Percentiles rank a stretch among this genome's conserved stretches.
Evolutionary conservation across 2,329 filamentous ascomycete species (phyloP).

Genomic region (Helotiales sp.): DNA sequence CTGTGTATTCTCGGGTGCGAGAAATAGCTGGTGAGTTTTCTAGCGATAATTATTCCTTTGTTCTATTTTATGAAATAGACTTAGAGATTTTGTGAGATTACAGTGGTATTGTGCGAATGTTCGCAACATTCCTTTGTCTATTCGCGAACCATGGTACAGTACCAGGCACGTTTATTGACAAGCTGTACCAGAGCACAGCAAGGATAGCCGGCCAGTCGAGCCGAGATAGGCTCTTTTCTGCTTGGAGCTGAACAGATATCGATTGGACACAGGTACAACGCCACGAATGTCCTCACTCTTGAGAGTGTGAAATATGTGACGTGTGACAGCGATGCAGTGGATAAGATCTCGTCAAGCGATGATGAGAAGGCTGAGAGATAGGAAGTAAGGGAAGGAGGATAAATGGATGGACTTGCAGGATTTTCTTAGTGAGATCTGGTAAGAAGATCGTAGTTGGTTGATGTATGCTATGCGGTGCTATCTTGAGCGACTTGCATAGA

Average conservation of each 20-base stretch:
- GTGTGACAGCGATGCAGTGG: background rate
- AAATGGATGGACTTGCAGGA: background rate
- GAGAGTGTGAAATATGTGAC: no score
- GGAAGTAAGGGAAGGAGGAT: background rate
- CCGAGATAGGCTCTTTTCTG: background rate
- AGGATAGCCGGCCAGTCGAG: background rate
- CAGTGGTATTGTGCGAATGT: no score
- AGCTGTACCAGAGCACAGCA: conserved; percentile 1
- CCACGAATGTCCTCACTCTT: background rate
- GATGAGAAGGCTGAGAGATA: background rate
- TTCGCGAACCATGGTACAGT: background rate
- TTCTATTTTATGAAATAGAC: no score
- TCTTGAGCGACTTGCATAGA: background rate
- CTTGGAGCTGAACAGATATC: background rate
- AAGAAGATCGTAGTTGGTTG: background rate
- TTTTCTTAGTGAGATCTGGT: no score
- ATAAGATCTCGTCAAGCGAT: background rate
- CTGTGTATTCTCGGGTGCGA: background rate
- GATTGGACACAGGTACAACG: background rate
- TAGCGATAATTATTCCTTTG: background rate
- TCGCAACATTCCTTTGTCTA: background rate
- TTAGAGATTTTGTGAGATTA: no score
- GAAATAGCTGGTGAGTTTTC: background rate
- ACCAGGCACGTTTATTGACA: conserved; percentile 1
- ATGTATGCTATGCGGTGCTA: background rate